Evolutionary conservation across 768 basidiomycete species (phyloP).

Genomic region (Termitomyces bulborhizus): DNA sequence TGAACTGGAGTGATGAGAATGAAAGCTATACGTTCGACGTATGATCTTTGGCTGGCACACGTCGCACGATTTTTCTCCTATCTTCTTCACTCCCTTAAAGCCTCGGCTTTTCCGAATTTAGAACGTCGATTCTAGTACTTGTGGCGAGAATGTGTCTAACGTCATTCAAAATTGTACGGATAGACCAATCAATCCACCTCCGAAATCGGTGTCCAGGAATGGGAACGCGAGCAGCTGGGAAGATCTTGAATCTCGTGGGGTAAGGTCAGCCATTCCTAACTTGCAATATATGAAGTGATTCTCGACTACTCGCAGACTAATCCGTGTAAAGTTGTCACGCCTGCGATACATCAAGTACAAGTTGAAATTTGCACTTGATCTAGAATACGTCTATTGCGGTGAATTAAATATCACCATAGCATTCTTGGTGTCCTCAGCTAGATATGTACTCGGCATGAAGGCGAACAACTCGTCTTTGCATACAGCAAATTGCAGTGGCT

Average conservation of each 20-base stretch:
- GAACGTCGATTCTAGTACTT: background rate
- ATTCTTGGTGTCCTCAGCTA: background rate
- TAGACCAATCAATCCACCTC: background rate
- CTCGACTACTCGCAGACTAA: background rate
- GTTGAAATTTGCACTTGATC: background rate
- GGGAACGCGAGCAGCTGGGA: background rate
- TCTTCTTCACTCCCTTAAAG: background rate
- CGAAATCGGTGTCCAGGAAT: background rate
- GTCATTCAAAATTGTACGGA: too few relatives aligned
- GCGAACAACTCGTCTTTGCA: background rate
- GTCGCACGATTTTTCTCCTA: background rate
- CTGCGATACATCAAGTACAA: background rate
- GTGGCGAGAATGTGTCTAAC: too few relatives aligned
- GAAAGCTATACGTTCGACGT: background rate
- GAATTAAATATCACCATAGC: background rate
- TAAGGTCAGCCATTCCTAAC: background rate
- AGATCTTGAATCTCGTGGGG: background rate
- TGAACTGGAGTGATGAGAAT: background rate
- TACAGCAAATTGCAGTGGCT: too few relatives aligned
- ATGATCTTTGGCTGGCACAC: background rate
- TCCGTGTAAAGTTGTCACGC: background rate
- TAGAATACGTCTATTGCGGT: background rate
- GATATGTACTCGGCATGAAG: background rate
- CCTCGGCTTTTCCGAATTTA: background rate
- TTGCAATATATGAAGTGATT: background rate